Evolutionary conservation across 2,329 filamentous ascomycete genomes (phyloP), one percentile per base, ranked within the genome.

Genomic region (Dendrostoma leiphaemia): DNA sequence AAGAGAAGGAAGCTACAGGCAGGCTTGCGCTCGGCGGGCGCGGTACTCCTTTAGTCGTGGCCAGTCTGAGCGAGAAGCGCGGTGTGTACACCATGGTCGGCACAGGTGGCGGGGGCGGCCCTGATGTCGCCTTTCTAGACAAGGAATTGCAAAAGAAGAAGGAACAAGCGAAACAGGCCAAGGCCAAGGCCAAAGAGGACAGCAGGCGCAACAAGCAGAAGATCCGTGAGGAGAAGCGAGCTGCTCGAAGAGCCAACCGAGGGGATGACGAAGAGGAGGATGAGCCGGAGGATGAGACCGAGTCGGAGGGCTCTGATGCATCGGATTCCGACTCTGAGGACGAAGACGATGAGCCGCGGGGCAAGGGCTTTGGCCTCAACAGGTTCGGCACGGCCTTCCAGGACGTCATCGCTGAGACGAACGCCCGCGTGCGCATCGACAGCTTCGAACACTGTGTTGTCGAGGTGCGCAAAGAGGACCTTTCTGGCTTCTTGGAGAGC

Each of bases 361-460:
- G 81, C 46, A 82, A 82, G 58, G 86, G 88, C 0, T 88, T 89
- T 51, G 88, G 92, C 2, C 74, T 90, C 49, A 99, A 97, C 71
- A 84, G 89, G 47, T 99, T 99, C 65, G 94, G 94, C 7, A 91
- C 88, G 64, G 93, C 94, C 3, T 99, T 99, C 70, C 91, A 97
- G 68, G 91, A 96, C 66, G 94, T 97, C 1, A 89, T 96, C 2
- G 83, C 88, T 48, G 91, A 97, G 76, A 97, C 93, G 15, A 94
- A 87, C 56, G 90, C 93, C 0, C 76, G 92, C 15, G 91, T 97
- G 19, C 79, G 91, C 57, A 95, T 97, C 67, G 94, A 99, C 71
- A 95, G 90, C 69, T 99, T 99, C 65, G 94, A 99, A 72, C 90
- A 96, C 69, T 96, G 91, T 65, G 94, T 97, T 7, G 92, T 97